Evolutionary conservation across 2,329 filamentous ascomycete genomes (phyloP).

Genomic region (Paracamarosporium sp.): DNA sequence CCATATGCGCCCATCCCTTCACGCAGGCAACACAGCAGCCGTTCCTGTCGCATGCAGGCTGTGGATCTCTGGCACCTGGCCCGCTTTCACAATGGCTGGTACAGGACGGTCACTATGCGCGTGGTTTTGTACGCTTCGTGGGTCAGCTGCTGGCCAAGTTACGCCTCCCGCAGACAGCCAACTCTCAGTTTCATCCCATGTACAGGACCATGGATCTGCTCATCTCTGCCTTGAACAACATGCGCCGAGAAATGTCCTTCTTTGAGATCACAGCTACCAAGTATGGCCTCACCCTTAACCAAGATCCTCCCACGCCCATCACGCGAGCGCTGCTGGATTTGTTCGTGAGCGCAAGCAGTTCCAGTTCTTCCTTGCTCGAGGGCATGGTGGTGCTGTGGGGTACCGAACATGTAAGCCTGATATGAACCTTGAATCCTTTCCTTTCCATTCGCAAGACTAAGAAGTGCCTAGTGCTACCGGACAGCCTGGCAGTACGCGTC

Average conservation of each 20-base stretch:
- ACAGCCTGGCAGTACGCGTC: conserved; percentile 57
- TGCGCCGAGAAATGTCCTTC: conserved; percentile 71
- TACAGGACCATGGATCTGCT: conserved; percentile 68
- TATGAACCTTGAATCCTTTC: neutral
- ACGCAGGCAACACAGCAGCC: conserved; percentile 67
- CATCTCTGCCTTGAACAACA: conserved; percentile 69
- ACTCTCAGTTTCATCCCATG: conserved; percentile 55
- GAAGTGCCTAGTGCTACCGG: conserved; percentile 49
- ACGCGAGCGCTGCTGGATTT: conserved; percentile 64
- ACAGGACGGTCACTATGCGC: conserved; percentile 75
- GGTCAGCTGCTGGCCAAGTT: conserved; percentile 70
- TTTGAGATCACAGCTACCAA: conserved; percentile 69
- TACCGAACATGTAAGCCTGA: conserved; percentile 65
- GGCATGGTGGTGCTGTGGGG: conserved; percentile 77
- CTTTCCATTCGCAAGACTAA: conserved; percentile 11
- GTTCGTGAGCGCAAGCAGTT: conserved; percentile 63
- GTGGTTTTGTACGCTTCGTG: conserved; percentile 72
- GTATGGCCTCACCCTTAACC: conserved; percentile 62
- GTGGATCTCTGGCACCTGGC: conserved; percentile 64
- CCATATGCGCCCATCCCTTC: conserved; percentile 56
- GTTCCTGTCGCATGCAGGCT: conserved; percentile 70
- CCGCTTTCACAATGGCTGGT: conserved; percentile 71
- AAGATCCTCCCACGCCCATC: conserved; percentile 53
- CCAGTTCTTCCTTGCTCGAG: conserved; percentile 65
- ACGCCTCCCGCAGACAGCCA: conserved; percentile 57